Percentiles rank a stretch among this genome's conserved stretches.
phyloP scores from a whole-genome alignment of 2,329 filamentous ascomycete genomes.

The Ascochyta fabae region DNA sequence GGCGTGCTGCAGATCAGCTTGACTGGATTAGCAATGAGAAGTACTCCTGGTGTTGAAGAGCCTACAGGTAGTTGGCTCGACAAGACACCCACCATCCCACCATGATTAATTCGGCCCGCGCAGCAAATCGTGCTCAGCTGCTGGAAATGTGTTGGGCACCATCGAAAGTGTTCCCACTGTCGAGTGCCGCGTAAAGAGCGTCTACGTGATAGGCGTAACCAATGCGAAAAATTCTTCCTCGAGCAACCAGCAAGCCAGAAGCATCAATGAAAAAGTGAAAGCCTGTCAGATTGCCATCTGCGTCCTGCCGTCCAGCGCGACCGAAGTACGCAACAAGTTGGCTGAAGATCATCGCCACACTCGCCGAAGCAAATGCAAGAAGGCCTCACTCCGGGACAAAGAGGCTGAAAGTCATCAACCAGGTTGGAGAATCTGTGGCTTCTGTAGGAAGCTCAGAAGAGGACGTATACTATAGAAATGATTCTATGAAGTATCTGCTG shows the following conservation, averaged over 20 bases:
- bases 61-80: background rate
- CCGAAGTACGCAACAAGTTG: conserved; percentile 75
- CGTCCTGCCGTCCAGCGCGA: conserved; percentile 79
- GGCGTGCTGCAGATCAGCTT: conserved; percentile 57
- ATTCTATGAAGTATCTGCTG: conserved; percentile 36
- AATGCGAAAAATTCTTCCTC: conserved; percentile 36
- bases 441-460: conserved; percentile 88
- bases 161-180: background rate
- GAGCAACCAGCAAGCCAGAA: conserved; percentile 41
- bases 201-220: background rate
- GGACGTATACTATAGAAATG: conserved; percentile 95
- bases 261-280: conserved; percentile 43
- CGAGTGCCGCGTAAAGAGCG: background rate
- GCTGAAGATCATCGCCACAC: conserved; percentile 96
- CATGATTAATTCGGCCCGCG: no score
- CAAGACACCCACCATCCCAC: no score
- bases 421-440: conserved; percentile 90
- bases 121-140: no score
- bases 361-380: conserved; percentile 74
- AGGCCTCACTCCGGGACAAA: conserved; percentile 85
- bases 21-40: conserved; percentile 81
- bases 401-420: conserved; percentile 90
- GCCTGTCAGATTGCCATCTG: conserved; percentile 86
- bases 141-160: no score
- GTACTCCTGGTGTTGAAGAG: conserved; percentile 73